Percentiles rank a stretch among this genome's conserved stretches.
Evolutionary conservation across 2,329 filamentous ascomycete species (phyloP).

Genomic region (Neophaeococcomyces mojaviensis): DNA sequence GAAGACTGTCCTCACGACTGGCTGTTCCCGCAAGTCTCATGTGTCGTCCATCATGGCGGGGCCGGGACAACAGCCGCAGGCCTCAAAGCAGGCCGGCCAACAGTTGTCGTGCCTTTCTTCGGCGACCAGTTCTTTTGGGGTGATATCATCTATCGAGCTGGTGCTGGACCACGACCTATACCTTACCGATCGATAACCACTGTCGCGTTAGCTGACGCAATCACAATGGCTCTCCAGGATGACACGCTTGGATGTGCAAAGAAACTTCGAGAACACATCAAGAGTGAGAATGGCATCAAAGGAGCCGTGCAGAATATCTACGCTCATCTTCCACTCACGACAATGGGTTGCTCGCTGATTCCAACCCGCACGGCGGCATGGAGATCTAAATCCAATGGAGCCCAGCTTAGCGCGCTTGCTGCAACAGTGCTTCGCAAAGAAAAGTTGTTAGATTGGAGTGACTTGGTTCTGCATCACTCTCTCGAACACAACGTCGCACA

Average conservation of each 20-base stretch:
- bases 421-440: constrained; percentile 49
- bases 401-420: constrained; percentile 45
- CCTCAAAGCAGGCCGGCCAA: constrained; percentile 45
- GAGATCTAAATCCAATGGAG: constrained; percentile 27
- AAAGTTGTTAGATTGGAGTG: constrained; percentile 53
- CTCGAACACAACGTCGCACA: constrained; percentile 48
- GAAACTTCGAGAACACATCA: constrained; percentile 53
- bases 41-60: constrained; percentile 53
- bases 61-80: constrained; percentile 51
- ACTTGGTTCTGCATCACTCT: constrained; percentile 42
- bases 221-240: constrained; percentile 35
- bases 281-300: constrained; percentile 57
- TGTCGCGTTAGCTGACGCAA: constrained; percentile 39
- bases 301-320: too few species aligned
- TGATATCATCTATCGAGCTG: constrained; percentile 42
- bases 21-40: constrained; percentile 49
- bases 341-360: too few species aligned
- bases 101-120: constrained; percentile 51
- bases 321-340: too few species aligned
- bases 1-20: constrained; percentile 53
- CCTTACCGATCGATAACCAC: constrained; percentile 39
- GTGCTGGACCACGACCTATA: constrained; percentile 44
- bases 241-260: constrained; percentile 26
- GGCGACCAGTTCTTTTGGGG: constrained; percentile 53
- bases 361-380: constrained; percentile 4